Evolutionary conservation across 352 stramenopile species (phyloP), one percentile per base, ranked within the genome.

Genomic region (Globisporangium uncinulatum): DNA sequence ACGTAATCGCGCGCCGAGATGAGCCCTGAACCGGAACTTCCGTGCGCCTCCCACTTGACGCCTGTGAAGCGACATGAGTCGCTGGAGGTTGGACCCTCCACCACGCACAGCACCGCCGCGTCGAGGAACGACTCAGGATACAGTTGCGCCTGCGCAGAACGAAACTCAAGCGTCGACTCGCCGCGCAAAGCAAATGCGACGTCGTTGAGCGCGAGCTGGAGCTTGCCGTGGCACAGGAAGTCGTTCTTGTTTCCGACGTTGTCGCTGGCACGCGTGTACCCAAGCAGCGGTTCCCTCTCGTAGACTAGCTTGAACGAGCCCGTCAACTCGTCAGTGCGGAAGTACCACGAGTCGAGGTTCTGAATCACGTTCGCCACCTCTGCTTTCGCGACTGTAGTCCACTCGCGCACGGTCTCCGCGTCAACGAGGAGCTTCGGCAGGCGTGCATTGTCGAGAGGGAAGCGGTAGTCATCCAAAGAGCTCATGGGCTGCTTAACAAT

Each of bases 31-130:
- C 47, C 32, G 2, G 72, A 62, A 4, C 66, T 59, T 10, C 69
- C 70, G 51, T 78, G 62, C 17, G 64, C 66, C 20, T 59, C 59
- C 64, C 72, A 80, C 52, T 79, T 78, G 53, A 86, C 53, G 50
- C 75, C 75, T 2, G 79, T 69, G 41, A 79, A 86, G 41, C 63
- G 70, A 51, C 75, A 76, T 44, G 71, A 59, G 19, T 83, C 75
- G 0, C 73, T 56, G 4, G 9, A 4, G 0, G 61, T 74, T 21
- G 61, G 54, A 20, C 53, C 54, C 56, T 74, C 62, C 48, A 67
- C 51, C 11, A 69, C 67, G 32, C 83, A 66, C 42, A 86, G 57
- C 31, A 86, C 62, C 19, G 59, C 72, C 21, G 56, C 73, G 54
- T 81, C 75, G 20, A 86, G 52, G 53, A 83, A 81, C 29, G 70